Conservation (phyloP, 257 asterid species). For the Solanum appendiculatum region DNA sequence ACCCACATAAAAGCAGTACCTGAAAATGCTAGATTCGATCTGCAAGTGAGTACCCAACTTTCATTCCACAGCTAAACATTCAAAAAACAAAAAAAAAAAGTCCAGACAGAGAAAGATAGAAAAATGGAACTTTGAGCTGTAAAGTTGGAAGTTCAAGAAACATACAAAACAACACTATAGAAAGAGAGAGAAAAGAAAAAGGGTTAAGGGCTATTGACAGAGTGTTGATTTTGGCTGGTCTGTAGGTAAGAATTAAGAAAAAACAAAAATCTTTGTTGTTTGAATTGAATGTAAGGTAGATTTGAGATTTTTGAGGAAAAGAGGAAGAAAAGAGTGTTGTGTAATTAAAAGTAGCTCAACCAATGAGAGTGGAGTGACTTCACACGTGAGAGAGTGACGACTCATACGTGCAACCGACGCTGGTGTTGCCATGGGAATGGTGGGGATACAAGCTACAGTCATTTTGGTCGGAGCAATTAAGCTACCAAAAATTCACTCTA, state of each 20-base stretch:
- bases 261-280: background rate
- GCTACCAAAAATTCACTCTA: no score
- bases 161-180: background rate
- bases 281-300: background rate
- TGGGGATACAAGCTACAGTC: background rate
- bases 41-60: background rate
- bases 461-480: background rate
- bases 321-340: background rate
- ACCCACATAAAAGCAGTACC: background rate
- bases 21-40: constrained; percentile 4
- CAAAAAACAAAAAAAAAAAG: background rate
- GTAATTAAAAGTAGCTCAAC: background rate
- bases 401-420: constrained; percentile 3
- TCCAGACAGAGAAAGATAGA: background rate
- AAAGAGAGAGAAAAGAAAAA: background rate
- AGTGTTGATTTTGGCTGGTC: background rate
- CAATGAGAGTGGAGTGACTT: background rate
- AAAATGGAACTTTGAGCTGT: background rate
- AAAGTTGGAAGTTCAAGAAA: background rate
- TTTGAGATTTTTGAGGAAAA: background rate
- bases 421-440: background rate
- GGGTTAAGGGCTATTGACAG: background rate
- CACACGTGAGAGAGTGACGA: background rate
- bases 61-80: background rate
- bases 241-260: background rate